Conservation (phyloP, 1,284 basidiomycete species). For the Cutaneotrichosporon dermatis region DNA sequence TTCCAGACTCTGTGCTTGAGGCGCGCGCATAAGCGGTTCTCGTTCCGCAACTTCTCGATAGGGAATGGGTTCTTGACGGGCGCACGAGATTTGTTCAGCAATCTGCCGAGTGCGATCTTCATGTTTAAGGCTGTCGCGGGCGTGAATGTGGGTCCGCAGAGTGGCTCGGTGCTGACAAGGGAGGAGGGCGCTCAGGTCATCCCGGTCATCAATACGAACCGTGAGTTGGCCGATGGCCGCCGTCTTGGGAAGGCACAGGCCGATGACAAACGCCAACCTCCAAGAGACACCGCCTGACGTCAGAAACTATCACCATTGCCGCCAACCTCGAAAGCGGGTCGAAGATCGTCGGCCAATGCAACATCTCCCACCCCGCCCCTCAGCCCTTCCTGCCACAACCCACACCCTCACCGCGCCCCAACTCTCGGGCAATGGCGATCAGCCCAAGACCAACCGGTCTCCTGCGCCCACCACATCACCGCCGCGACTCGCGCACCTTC, state of each 20-base stretch:
- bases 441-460: background rate
- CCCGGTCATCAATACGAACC: conserved; percentile 90
- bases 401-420: background rate
- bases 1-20: conserved; percentile 83
- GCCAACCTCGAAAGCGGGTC: conserved; percentile 77
- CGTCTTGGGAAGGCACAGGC: background rate
- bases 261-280: conserved; percentile 1
- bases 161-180: background rate
- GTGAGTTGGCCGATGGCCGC: conserved; percentile 38
- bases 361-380: conserved; percentile 80
- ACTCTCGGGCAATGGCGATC: background rate
- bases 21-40: conserved; percentile 85
- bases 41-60: conserved; percentile 66
- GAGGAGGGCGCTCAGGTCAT: conserved; percentile 53
- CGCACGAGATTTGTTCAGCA: conserved; percentile 78
- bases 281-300: background rate
- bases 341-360: conserved; percentile 87
- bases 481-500: conserved; percentile 45
- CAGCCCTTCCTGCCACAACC: background rate
- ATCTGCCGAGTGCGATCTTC: conserved; percentile 89
- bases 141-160: conserved; percentile 37
- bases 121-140: conserved; percentile 88
- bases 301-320: conserved; percentile 85
- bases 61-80: conserved; percentile 87
- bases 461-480: conserved; percentile 9